Evolutionary conservation across 1,284 basidiomycete genomes (phyloP), one percentile per base, ranked within the genome.

Genomic region (Leccinum fuscescens): DNA sequence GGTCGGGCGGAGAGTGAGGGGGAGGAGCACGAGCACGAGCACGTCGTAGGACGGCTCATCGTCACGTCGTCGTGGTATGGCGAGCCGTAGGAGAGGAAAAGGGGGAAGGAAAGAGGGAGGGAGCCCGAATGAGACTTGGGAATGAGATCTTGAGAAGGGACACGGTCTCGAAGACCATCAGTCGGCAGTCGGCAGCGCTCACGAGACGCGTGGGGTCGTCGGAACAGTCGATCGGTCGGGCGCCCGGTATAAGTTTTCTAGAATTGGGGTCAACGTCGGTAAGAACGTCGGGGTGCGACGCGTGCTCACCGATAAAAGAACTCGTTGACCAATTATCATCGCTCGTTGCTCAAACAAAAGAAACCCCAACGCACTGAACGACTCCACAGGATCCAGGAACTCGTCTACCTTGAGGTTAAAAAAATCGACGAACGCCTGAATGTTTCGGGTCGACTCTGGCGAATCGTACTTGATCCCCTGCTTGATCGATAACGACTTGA

Each of bases 401-500:
- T 98, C 96, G 51, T 89, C 79, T n/a, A 89, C 79, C 20, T 95
- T 86, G 53, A 99, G 82, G 6, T 86, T 83, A 75, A 98, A 94
- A 80, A 98, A 98, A 27, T 89, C 84, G 64, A 99, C 92, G 73
- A 99, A 99, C 0, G 82, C 73, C 1, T 85, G 85, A 50, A 99
- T 99, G 66, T 96, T 95, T 24, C 84, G 80, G 0, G 83, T 91
- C 0, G 94, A 96, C 57, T 88, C 85, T 0, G 93, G 90, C 4
- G 86, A 84, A 70, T 99, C 93, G 74, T 93, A 98, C 75, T 98
- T 98, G 72, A 86, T 68, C 0, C 96, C 96, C 75, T 99, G 96
- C 77, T 98, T 98, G 76, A 97, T 85, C 2, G 93, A 93, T 65
- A 98, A 76, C 0, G 92, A 94, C 74, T 92, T 94, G 64, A 99